These are phyloP conservation scores for Holtermannia corniformis DNA, from an alignment of 768 basidiomycete genomes.

Conservation along the genomic window DNA sequence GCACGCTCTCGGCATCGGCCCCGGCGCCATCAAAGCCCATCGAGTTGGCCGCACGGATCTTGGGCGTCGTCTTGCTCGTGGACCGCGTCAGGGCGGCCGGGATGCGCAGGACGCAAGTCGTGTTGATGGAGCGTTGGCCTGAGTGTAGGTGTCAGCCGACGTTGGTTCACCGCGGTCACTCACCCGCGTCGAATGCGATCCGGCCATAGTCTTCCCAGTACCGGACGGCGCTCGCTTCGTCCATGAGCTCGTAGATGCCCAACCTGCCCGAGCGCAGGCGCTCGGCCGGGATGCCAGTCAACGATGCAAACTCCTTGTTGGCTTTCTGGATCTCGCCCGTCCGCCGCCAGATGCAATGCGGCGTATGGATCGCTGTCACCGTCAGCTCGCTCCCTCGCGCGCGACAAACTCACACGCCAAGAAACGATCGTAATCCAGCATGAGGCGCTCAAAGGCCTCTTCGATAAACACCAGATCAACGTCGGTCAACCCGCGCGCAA, in stretches of 20 bases:
- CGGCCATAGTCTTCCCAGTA: constrained; percentile 99
- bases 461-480: constrained; percentile 90
- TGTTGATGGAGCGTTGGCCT: constrained; percentile 35
- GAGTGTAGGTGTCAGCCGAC: not conserved
- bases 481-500: constrained; percentile 36
- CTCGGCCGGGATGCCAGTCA: constrained; percentile 54
- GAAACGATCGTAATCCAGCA: constrained; percentile 87
- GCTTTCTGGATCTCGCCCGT: constrained; percentile 99
- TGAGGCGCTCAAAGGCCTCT: constrained; percentile 88
- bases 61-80: constrained; percentile 4
- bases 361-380: constrained; percentile 86
- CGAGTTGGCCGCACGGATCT: constrained; percentile 2
- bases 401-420: constrained; percentile 35
- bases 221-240: constrained; percentile 90
- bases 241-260: constrained; percentile 97
- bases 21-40: constrained; percentile 4
- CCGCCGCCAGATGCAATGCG: constrained; percentile 89
- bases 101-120: constrained; percentile 33
- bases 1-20: not conserved
- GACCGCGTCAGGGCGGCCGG: constrained; percentile 25
- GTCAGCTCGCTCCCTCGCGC: not conserved
- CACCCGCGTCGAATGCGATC: constrained; percentile 33
- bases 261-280: constrained; percentile 62
- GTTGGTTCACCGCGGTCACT: not conserved
- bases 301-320: constrained; percentile 86